These are phyloP conservation scores for Boletus tomentosulus DNA, from an alignment of 768 basidiomycete species.

Conservation along the genomic window DNA sequence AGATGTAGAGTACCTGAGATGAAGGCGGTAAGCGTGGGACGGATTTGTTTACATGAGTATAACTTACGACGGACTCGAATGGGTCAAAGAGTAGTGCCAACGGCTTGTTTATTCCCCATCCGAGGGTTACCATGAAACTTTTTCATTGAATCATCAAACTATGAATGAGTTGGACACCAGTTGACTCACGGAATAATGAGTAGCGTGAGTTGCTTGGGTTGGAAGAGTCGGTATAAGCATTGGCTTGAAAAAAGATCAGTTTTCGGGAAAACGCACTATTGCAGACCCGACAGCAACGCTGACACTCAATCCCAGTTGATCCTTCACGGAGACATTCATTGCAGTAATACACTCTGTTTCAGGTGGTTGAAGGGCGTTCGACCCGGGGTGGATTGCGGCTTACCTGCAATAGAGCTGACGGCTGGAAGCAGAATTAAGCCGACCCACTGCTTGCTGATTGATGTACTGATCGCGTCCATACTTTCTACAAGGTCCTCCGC, in stretches of 20 bases:
- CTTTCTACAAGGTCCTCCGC: slow-evolving; percentile 78
- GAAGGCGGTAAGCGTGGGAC: slow-evolving; percentile 8
- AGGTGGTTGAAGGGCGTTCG: neutral
- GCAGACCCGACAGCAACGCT: slow-evolving; percentile 81
- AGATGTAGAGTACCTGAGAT: slow-evolving; percentile 33
- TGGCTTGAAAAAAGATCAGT: neutral
- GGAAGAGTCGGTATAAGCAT: neutral
- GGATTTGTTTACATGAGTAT: neutral
- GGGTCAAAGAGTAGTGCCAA: slow-evolving; percentile 83
- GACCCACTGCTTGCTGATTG: slow-evolving; percentile 83
- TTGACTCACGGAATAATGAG: slow-evolving; percentile 74
- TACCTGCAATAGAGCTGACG: slow-evolving; percentile 76
- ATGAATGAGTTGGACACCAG: neutral
- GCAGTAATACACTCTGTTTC: slow-evolving; percentile 79
- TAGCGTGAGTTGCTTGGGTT: slow-evolving; percentile 69
- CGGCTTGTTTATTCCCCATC: slow-evolving; percentile 80
- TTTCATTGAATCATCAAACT: neutral
- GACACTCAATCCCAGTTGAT: slow-evolving; percentile 77
- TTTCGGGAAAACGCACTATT: slow-evolving; percentile 44
- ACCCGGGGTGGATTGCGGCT: slow-evolving; percentile 1
- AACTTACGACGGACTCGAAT: slow-evolving; percentile 70
- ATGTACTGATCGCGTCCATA: slow-evolving; percentile 70
- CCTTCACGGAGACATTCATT: slow-evolving; percentile 82
- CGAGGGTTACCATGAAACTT: slow-evolving; percentile 70
- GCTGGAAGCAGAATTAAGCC: slow-evolving; percentile 85